Percentiles rank a stretch among this genome's conserved stretches.
phyloP scores from a whole-genome alignment of 1,139 yeast species.

The Wickerhamiella pararugosa region DNA sequence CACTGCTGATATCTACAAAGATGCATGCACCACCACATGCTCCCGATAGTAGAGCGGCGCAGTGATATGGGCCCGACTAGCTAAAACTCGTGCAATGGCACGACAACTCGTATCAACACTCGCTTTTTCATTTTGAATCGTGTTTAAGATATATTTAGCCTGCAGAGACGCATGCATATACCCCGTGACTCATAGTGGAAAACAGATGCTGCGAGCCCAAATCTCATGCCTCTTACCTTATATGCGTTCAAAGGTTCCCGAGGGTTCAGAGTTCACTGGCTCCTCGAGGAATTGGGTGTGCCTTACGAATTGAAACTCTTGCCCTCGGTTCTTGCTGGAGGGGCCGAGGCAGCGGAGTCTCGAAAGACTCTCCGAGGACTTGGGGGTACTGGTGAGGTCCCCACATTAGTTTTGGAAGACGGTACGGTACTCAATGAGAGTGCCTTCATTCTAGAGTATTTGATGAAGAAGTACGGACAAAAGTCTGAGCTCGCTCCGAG shows the following conservation, averaged over 20 bases:
- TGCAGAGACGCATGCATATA: no score
- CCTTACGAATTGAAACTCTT: conserved; percentile 32
- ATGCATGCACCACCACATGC: no score
- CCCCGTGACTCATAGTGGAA: no score
- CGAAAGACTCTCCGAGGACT: conserved; percentile 27
- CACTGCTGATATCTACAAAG: no score
- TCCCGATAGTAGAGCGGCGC: no score
- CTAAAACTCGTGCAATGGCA: no score
- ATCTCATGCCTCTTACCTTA: not conserved
- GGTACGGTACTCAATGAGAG: conserved; percentile 18
- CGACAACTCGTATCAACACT: no score
- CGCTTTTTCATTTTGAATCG: no score
- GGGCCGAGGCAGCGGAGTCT: conserved; percentile 27
- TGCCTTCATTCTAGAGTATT: conserved; percentile 20
- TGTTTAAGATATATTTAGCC: no score
- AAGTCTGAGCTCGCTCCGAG: conserved; percentile 18
- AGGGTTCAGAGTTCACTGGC: conserved; percentile 40
- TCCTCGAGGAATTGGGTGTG: conserved; percentile 37
- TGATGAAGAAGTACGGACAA: conserved; percentile 27
- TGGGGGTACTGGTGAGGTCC: conserved; percentile 45
- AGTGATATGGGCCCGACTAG: no score
- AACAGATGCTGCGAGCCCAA: no score
- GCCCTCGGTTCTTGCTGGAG: no score
- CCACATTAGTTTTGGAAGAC: conserved; percentile 30
- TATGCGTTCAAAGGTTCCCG: conserved; percentile 34